A percentile compares a stretch with the other conserved stretches of the same genome.
phyloP scores from a whole-genome alignment of 2,329 filamentous ascomycete species.

The Colletotrichum chrysophilum region DNA sequence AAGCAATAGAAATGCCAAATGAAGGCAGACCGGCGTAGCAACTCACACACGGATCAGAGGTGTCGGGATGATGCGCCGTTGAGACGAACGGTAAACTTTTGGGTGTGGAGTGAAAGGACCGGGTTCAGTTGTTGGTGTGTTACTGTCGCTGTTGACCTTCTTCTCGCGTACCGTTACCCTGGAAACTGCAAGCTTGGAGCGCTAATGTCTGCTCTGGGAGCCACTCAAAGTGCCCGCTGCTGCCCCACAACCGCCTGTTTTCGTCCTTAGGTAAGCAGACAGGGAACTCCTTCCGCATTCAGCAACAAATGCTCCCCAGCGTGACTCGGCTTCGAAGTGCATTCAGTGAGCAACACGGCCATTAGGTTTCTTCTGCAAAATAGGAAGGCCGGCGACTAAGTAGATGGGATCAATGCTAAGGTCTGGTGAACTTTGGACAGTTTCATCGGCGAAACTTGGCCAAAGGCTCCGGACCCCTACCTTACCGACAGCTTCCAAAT shows the following conservation, averaged over 20 bases:
- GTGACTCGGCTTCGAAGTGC: neutral
- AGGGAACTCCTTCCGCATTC: neutral
- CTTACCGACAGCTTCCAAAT: neutral
- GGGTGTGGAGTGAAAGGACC: constrained; percentile 14
- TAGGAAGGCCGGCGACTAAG: neutral
- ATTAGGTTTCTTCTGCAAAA: neutral
- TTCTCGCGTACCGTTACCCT: constrained; percentile 18
- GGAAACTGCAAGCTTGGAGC: constrained; percentile 1
- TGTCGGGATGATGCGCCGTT: constrained; percentile 18
- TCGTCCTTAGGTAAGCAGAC: neutral
- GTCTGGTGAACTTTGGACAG: neutral
- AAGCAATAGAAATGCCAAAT: constrained; percentile 32
- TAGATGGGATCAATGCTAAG: neutral
- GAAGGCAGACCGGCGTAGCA: constrained; percentile 6
- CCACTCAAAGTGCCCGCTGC: neutral
- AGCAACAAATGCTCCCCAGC: neutral
- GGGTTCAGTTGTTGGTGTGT: constrained; percentile 8
- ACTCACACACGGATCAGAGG: constrained; percentile 7
- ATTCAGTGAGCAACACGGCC: neutral
- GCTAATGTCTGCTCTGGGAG: neutral
- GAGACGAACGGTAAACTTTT: constrained; percentile 18
- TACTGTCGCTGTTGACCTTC: constrained; percentile 16
- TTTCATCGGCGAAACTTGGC: neutral
- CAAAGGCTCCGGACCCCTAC: neutral
- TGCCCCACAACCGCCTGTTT: neutral